These are phyloP conservation scores for Neopestalotiopsis sp. DNA, from an alignment of 2,329 filamentous ascomycete genomes.

Conservation along the genomic window DNA sequence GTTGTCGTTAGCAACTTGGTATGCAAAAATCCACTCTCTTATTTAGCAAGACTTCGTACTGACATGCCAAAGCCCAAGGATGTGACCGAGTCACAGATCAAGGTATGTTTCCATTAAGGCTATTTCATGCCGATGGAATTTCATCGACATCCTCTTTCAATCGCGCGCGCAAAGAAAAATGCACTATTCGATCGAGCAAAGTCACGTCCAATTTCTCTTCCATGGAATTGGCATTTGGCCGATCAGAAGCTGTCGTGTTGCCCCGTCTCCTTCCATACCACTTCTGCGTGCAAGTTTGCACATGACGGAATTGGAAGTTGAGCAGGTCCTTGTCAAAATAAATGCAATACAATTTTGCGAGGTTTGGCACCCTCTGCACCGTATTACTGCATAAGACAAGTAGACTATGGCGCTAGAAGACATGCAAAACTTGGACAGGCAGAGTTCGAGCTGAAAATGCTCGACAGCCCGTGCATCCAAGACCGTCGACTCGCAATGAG, in stretches of 20 bases:
- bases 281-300: constrained; percentile 16
- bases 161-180: constrained; percentile 34
- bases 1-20: constrained; percentile 99
- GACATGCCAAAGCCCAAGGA: constrained; percentile 78
- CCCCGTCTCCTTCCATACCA: constrained; percentile 47
- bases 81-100: constrained; percentile 96
- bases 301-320: constrained; percentile 53
- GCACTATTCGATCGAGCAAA: constrained; percentile 29
- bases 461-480: constrained; percentile 22
- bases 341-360: constrained; percentile 44
- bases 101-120: constrained; percentile 99
- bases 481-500: constrained; percentile 42
- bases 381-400: constrained; percentile 32
- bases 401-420: constrained; percentile 31
- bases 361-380: constrained; percentile 55
- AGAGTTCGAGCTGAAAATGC: constrained; percentile 21
- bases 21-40: constrained; percentile 46
- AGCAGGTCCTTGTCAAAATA: constrained; percentile 55
- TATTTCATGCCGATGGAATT: constrained; percentile 68
- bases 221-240: constrained; percentile 26
- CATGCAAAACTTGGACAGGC: constrained; percentile 25
- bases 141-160: constrained; percentile 64
- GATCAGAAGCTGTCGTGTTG: constrained; percentile 29
- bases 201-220: background rate
- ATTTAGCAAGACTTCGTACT: constrained; percentile 38